phyloP scores from a whole-genome alignment of 169 alveolate genomes.

The Plasmodium vivax region DNA sequence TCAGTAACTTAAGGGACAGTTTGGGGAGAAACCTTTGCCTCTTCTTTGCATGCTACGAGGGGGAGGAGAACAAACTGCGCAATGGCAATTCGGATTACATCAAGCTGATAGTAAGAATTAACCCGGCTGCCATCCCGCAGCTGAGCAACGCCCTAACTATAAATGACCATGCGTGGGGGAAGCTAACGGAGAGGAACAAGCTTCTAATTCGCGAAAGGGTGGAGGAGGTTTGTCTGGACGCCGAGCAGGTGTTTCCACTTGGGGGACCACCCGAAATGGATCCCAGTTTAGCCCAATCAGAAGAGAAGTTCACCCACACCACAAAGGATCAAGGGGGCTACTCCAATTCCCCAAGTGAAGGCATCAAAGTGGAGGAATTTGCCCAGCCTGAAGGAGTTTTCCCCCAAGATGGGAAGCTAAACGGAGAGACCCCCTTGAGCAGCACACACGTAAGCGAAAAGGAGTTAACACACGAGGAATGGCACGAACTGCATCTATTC shows the following conservation, averaged over 20 bases:
- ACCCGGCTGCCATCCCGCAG: conserved; percentile 12
- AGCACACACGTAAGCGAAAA: not conserved
- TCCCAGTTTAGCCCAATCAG: not conserved
- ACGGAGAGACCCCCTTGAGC: not conserved
- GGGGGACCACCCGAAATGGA: not conserved
- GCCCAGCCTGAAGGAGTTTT: not conserved
- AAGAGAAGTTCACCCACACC: not conserved
- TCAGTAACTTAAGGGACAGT: conserved; percentile 4
- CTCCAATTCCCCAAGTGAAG: not conserved
- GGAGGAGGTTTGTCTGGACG: not conserved
- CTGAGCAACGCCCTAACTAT: conserved; percentile 13
- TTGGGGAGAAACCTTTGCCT: conserved; percentile 12
- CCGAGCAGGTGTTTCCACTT: not conserved
- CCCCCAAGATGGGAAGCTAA: not conserved
- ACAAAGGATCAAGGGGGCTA: not conserved
- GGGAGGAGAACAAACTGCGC: not conserved
- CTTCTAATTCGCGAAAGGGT: conserved; percentile 20
- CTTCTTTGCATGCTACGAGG: conserved; percentile 10
- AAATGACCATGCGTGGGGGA: conserved; percentile 11
- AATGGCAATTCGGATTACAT: conserved; percentile 2
- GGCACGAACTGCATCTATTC: conserved; percentile 41
- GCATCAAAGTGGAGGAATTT: not conserved
- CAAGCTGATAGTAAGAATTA: conserved; percentile 17
- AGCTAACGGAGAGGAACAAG: conserved; percentile 9
- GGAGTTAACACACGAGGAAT: not conserved